A percentile compares a stretch with the other conserved stretches of the same genome.
These are phyloP conservation scores for Acrasis kona DNA, from an alignment of 78 protist species.

Conservation along the genomic window DNA sequence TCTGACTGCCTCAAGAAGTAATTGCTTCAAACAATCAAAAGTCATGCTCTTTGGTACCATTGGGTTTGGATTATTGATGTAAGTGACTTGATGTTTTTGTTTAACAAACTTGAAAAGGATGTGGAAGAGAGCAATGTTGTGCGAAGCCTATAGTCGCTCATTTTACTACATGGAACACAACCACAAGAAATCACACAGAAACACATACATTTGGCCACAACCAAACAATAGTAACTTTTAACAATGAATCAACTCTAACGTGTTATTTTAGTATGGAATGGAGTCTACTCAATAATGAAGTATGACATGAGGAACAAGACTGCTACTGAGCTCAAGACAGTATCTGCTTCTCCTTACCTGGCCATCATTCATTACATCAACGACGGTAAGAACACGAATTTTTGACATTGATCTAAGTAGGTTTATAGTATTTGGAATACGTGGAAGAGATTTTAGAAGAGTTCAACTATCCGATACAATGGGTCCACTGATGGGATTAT, in stretches of 20 bases:
- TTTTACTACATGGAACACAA: background rate
- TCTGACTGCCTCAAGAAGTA: background rate
- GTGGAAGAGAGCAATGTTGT: background rate
- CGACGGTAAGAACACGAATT: too few relatives aligned
- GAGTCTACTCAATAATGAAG: background rate
- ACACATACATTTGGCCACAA: background rate
- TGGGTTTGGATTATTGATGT: background rate
- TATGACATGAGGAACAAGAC: background rate
- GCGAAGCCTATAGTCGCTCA: background rate
- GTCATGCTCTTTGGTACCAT: background rate
- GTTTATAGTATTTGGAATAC: too few relatives aligned
- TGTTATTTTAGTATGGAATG: background rate
- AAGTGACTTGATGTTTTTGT: background rate
- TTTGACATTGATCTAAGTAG: too few relatives aligned
- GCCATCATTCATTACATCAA: background rate
- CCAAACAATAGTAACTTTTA: background rate
- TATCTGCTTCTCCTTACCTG: background rate
- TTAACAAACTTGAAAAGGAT: background rate
- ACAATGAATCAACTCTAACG: background rate
- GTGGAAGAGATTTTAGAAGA: too few relatives aligned
- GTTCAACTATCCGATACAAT: too few relatives aligned
- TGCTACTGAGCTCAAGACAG: background rate
- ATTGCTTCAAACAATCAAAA: background rate
- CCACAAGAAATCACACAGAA: background rate
- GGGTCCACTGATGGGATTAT: too few relatives aligned